Conservation (phyloP, 495 filamentous ascomycete species). For the Talaromyces trachyspermus region DNA sequence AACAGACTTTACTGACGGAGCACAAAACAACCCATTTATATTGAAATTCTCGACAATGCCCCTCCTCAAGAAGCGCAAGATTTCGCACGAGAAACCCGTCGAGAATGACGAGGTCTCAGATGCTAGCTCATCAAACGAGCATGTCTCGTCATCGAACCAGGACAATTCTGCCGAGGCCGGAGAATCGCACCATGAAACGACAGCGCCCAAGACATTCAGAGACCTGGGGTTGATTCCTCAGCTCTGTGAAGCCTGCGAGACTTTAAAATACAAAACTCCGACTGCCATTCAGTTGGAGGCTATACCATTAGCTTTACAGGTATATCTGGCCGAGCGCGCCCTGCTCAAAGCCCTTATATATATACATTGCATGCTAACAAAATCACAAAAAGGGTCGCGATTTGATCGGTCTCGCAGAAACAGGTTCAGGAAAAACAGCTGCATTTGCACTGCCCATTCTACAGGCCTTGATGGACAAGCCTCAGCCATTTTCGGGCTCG, state of each 20-base stretch:
- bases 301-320: conserved; percentile 74
- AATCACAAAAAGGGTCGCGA: conserved; percentile 34
- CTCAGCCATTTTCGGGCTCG: conserved; percentile 69
- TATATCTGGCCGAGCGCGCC: conserved; percentile 1
- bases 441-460: conserved; percentile 88
- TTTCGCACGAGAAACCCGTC: conserved; percentile 10
- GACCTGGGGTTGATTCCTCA: conserved; percentile 83
- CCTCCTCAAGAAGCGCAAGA: conserved; percentile 32
- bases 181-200: background rate
- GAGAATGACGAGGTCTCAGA: background rate
- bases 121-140: background rate
- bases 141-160: too few species aligned
- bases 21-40: background rate
- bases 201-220: conserved; percentile 53
- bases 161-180: background rate
- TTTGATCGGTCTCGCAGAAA: conserved; percentile 89
- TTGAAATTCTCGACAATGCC: conserved; percentile 17
- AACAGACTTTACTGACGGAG: background rate
- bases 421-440: conserved; percentile 88
- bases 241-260: conserved; percentile 77
- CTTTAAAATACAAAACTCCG: conserved; percentile 73
- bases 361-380: background rate
- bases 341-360: background rate
- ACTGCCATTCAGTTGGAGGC: conserved; percentile 72
- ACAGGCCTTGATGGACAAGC: conserved; percentile 77